Conservation (phyloP, 176 grass and related monocot species). For the Tillandsia fasciculata region DNA sequence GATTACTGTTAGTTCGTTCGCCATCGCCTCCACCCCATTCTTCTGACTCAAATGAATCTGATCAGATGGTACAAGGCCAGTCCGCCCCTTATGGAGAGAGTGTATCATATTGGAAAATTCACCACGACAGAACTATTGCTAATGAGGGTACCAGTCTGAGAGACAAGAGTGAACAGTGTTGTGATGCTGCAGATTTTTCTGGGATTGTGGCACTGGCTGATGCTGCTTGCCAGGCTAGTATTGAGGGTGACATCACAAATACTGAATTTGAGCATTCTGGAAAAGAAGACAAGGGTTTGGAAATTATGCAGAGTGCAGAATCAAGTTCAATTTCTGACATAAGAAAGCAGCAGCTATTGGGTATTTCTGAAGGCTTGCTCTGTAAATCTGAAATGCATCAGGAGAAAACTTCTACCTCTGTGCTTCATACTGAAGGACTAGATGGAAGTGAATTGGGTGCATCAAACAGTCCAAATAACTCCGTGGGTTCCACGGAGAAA, state of each 20-base stretch:
- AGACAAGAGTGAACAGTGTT: constrained; percentile 17
- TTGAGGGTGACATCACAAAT: constrained; percentile 24
- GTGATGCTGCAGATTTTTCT: constrained; percentile 65
- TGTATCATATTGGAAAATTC: constrained; percentile 30
- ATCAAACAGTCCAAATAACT: constrained; percentile 20
- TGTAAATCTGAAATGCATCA: constrained; percentile 5
- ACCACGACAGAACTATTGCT: constrained; percentile 20
- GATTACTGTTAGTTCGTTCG: constrained; percentile 48
- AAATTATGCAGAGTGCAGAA: constrained; percentile 8
- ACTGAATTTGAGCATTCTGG: constrained; percentile 23
- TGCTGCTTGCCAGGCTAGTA: constrained; percentile 68
- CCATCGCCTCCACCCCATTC: constrained; percentile 46
- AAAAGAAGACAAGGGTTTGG: constrained; percentile 30
- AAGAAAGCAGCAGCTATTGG: constrained; percentile 14
- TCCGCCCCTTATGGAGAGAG: constrained; percentile 23
- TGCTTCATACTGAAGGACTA: constrained; percentile 20
- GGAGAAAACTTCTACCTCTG: constrained; percentile 25
- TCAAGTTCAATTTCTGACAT: constrained; percentile 23
- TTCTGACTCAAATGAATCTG: constrained; percentile 31
- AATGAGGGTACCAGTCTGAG: constrained; percentile 5
- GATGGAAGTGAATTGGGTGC: constrained; percentile 3
- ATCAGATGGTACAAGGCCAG: constrained; percentile 25
- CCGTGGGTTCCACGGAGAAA: constrained; percentile 20
- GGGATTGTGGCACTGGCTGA: constrained; percentile 95
- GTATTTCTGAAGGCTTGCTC: constrained; percentile 21